Evolutionary conservation across 2,329 filamentous ascomycete species (phyloP).

Genomic region (Teratosphaeria epicoccoides): DNA sequence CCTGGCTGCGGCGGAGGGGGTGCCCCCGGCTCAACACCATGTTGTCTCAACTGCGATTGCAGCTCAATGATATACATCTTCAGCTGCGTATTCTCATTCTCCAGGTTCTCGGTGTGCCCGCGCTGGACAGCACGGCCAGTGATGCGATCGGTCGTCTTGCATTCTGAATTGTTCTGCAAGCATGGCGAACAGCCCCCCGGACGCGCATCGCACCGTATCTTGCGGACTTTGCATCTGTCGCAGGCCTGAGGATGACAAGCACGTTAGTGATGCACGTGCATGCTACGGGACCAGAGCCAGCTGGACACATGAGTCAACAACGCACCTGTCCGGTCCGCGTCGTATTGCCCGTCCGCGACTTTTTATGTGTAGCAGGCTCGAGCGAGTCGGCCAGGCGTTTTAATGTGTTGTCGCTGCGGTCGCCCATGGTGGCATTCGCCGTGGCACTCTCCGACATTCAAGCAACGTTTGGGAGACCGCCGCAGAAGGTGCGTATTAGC

Average conservation of each 20-base stretch:
- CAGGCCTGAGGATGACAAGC: constrained; percentile 53
- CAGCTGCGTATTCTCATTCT: constrained; percentile 60
- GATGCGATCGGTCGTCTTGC: constrained; percentile 77
- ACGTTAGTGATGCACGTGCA: neutral
- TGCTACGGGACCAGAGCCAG: neutral
- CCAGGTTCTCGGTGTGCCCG: constrained; percentile 67
- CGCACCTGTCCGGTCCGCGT: neutral
- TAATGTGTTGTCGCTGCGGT: neutral
- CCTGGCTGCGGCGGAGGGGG: constrained; percentile 4
- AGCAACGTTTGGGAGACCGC: neutral
- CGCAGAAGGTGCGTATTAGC: neutral
- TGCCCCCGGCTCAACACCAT: constrained; percentile 45
- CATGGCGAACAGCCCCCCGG: constrained; percentile 76
- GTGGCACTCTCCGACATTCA: neutral
- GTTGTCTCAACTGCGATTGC: constrained; percentile 52
- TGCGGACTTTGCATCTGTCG: constrained; percentile 81
- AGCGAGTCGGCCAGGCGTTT: neutral
- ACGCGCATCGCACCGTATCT: constrained; percentile 76
- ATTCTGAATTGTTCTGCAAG: constrained; percentile 62
- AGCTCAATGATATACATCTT: constrained; percentile 56
- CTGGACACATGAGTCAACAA: neutral
- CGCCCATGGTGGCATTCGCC: neutral
- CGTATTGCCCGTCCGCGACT: neutral
- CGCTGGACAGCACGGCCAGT: constrained; percentile 69
- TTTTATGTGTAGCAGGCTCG: neutral